A percentile compares a stretch with the other conserved stretches of the same genome.
phyloP scores from a whole-genome alignment of 306 rosid genomes.

The Malus sieversii region DNA sequence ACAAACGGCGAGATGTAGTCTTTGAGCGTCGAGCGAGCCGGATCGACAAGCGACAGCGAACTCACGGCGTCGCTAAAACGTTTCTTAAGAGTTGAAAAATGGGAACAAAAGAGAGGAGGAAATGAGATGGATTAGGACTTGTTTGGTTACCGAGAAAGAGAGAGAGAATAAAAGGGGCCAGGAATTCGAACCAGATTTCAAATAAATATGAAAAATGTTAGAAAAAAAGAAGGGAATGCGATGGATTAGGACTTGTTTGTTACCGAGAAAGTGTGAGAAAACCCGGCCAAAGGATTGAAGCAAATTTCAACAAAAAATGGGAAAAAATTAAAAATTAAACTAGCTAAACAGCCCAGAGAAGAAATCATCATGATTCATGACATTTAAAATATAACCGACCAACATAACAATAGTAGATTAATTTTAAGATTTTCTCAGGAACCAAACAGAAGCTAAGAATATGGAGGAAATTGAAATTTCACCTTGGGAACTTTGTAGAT shows the following conservation, averaged over 20 bases:
- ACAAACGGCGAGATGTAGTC: constrained; percentile 37
- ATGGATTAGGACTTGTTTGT: neutral
- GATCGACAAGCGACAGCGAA: constrained; percentile 37
- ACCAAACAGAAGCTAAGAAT: constrained; percentile 11
- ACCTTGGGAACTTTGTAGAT: constrained; percentile 48
- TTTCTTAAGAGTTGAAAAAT: constrained; percentile 24
- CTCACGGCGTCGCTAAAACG: constrained; percentile 41
- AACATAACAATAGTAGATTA: neutral
- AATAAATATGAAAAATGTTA: neutral
- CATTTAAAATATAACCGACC: neutral
- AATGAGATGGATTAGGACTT: neutral
- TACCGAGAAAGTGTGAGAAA: neutral
- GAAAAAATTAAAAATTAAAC: neutral
- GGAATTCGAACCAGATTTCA: neutral
- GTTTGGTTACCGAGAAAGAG: neutral
- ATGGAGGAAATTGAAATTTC: neutral
- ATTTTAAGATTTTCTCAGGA: constrained; percentile 1
- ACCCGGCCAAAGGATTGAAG: neutral
- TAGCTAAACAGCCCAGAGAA: neutral
- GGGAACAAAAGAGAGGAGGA: neutral
- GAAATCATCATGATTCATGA: neutral
- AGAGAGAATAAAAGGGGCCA: neutral
- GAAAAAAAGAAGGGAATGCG: no score
- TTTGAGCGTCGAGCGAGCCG: constrained; percentile 56
- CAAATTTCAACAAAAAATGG: neutral